Evolutionary conservation across 805 yeast species (phyloP).

Genomic region (Wickerhamomyces silvicola): DNA sequence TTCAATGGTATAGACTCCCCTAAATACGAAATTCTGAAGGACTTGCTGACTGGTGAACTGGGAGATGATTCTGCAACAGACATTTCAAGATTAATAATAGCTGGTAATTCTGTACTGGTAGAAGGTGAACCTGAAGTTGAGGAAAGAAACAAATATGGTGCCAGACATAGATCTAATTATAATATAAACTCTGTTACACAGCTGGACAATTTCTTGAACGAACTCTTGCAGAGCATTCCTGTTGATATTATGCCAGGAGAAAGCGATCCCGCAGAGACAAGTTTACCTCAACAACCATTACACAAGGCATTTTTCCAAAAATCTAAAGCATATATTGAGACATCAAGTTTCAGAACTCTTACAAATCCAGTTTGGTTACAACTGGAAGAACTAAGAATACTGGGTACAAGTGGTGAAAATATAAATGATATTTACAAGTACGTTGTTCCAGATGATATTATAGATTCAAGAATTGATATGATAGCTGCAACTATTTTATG

Average conservation of each 20-base stretch:
- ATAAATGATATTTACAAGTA: constrained; percentile 73
- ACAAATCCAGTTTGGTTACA: constrained; percentile 77
- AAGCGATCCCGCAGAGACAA: constrained; percentile 75
- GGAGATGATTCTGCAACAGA: constrained; percentile 28
- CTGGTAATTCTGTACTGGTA: constrained; percentile 59
- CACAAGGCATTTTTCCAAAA: constrained; percentile 64
- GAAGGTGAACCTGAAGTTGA: constrained; percentile 18
- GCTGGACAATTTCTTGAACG: constrained; percentile 55
- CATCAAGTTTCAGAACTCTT: constrained; percentile 31
- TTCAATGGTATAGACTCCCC: constrained; percentile 42
- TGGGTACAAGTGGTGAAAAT: constrained; percentile 84
- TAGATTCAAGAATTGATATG: constrained; percentile 38
- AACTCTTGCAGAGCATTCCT: constrained; percentile 53
- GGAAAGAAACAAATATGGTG: constrained; percentile 33
- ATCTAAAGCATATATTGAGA: constrained; percentile 35
- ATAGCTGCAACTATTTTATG: constrained; percentile 68
- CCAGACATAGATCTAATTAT: constrained; percentile 47
- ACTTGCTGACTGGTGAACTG: constrained; percentile 68
- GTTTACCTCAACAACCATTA: constrained; percentile 88
- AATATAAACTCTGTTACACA: constrained; percentile 40
- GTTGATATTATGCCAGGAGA: constrained; percentile 81
- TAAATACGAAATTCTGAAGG: constrained; percentile 53
- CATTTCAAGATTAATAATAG: constrained; percentile 51
- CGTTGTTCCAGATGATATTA: constrained; percentile 32
- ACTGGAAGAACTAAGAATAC: constrained; percentile 44